Evolutionary conservation across 108 stramenopile species (phyloP), one percentile per base, ranked within the genome.

Genomic region (Fragilaria radians): DNA sequence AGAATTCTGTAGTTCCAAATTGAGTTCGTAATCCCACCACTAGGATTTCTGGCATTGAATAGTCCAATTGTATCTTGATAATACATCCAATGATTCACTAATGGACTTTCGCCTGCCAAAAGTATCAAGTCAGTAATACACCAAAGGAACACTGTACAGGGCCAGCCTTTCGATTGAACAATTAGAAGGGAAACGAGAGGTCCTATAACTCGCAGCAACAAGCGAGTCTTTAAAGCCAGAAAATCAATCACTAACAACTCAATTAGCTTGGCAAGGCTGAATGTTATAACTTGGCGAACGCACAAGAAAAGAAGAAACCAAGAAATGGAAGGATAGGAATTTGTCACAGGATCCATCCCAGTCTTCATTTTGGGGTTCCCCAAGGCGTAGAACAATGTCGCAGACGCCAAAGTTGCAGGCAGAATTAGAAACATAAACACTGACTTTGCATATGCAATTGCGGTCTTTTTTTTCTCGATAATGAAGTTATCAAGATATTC

Each of bases 161-260:
- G 79, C 63, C 73, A 79, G 23, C 79, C 81, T 47, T 73, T 67
- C 33, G 74, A 62, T 59, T 86, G 85, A 19, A 82, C 66, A 46
- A 80, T 54, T 52, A 76, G 59, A 9, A 86, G 65, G n/a, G 79
- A 74, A 24, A 65, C 62, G 50, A 77, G 55, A 2, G 67, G 74
- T 22, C 81, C 81, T 22, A 86, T 31, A 2, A 63, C 28, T 45
- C 62, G 70, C 27, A 81, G 32, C 25, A 69, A 65, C 1, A 71
- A 18, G 4, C 68, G 60, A 25, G 77, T 76, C 11, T 73, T 46
- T 27, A 82, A 51, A 17, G 65, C 64, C 25, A 80, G 31, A 11
- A 70, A 74, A 31, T 80, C 79, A 51, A 87, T 79, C 1, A 74
- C 26, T 17, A 82, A 31, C 3, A 34, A 25, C 59, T 75, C 50